Evolutionary conservation across 805 yeast species (phyloP), one percentile per base, ranked within the genome.

Genomic region (Citeromyces nyonsensis): DNA sequence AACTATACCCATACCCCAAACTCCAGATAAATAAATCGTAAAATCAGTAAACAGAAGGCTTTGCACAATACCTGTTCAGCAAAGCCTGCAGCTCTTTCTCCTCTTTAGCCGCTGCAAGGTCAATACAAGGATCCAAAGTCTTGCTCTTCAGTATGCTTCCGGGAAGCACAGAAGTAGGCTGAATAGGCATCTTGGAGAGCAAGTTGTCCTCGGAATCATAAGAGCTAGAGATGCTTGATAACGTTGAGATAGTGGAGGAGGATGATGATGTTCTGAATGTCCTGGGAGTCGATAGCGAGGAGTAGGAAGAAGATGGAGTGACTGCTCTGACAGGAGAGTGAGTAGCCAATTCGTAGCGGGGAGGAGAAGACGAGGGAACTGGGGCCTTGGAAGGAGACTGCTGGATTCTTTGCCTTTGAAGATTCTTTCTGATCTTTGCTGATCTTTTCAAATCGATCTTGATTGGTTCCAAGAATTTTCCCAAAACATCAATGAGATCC

Each of bases 401-500:
- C 15, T 29, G 25, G n/a, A 13, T 11, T 22, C 24, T 29, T 9
- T 29, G 25, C 26, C 27, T 26, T 10, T 32, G 34, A n/a, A n/a
- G n/a, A n/a, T 12, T 20, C 43, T 35, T 31, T 29, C 38, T 45
- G 22, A 53, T 40, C 37, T 44, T 47, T 15, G 47, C 41, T 36
- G 51, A 50, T 38, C 42, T 52, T 36, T 43, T 51, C 35, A 55
- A 38, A 29, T 54, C 59, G 0, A 42, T 33, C 42, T 57, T 66
- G 50, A 70, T 67, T 25, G 76, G 76, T 22, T 59, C 63, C 40
- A 70, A 55, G 58, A 69, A 66, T 36, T 57, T 50, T 36, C 47
- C 51, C 48, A 69, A 57, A 27, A 52, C 57, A 20, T 37, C 39
- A 29, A 51, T 41, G 49, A 69, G 56, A 35, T 70, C 74, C 15